Evolutionary conservation across 1,284 basidiomycete genomes (phyloP).

Genomic region (Mycena sp.): DNA sequence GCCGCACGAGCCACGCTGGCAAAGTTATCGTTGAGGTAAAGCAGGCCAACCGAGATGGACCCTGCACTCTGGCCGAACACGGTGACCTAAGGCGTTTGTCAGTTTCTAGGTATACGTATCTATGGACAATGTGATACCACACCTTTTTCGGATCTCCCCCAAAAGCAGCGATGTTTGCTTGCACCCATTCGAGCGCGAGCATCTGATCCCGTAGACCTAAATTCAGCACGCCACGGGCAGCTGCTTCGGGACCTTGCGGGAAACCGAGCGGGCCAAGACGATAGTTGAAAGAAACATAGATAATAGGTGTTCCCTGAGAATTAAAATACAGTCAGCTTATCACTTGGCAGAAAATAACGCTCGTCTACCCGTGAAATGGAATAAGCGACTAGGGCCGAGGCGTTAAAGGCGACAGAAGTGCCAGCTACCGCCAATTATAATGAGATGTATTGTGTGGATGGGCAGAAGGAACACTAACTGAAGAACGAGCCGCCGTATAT

Average conservation of each 20-base stretch:
- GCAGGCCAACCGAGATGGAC: not conserved
- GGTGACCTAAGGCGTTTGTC: slow-evolving; percentile 41
- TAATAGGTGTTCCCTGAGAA: not conserved
- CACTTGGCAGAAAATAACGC: not conserved
- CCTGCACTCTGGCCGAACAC: slow-evolving; percentile 53
- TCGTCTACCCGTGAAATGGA: slow-evolving; percentile 2
- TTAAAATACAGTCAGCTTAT: not conserved
- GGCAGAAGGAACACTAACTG: not conserved
- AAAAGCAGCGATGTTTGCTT: slow-evolving; percentile 49
- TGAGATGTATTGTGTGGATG: not conserved
- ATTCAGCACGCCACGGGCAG: too few relatives aligned
- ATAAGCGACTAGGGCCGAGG: slow-evolving; percentile 2
- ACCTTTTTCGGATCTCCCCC: slow-evolving; percentile 49
- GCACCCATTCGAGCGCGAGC: slow-evolving; percentile 57
- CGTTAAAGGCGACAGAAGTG: slow-evolving; percentile 5
- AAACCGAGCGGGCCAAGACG: not conserved
- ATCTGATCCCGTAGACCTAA: not conserved
- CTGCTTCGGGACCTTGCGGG: too few relatives aligned
- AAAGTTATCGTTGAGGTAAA: not conserved
- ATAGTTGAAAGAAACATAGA: not conserved
- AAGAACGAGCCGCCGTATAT: slow-evolving; percentile 18
- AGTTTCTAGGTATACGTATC: not conserved
- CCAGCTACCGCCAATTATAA: not conserved
- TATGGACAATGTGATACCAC: not conserved
- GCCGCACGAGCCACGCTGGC: not conserved